Base-by-base conservation (phyloP, 345 rosid species). In the Camelina laxa region DNA sequence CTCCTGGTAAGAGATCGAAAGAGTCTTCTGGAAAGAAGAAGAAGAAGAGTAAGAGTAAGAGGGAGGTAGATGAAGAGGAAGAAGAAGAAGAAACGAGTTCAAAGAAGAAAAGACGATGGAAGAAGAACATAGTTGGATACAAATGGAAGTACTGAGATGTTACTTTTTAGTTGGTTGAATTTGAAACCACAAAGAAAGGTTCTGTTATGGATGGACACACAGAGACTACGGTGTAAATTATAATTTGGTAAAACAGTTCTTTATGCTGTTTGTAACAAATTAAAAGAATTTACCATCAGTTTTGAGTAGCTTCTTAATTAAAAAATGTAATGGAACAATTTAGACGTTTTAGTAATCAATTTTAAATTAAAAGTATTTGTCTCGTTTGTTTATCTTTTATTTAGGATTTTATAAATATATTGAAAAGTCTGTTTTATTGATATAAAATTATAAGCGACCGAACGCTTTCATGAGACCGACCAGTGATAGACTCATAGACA, bases 1-100 rank as follows among this genome's bases (percentile, higher is more conserved):
- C 88, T 31, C 82, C 86, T 61, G 80, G 85, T 42, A 87, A 76
- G 80, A 90, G 81, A 81, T 82, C 85, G 74, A 89, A 82, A 82
- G 64, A 81, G 65, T 71, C 84, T 16, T 70, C 87, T 30, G 74
- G 82, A 47, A 83, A 81, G 71, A 89, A 79, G 53, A 80, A 78
- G 69, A 82, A 76, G 51, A 88, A 72, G 49, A 80, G 81, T 17
- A 38, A 31, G 1, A 90, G 74, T 81, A 87, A 72, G 75, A 63
- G 10, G 19, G n/a, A 45, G 21, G 69, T 70, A 59, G 80, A 74
- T 20, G 60, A 73, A 53, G 21, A 38, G 65, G 49, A 47, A 7
- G 51, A 47, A 16, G 51, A 70, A 71, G 81, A 76, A 44, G 86
- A 67, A 61, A 75, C 53, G n/a, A 38, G 64, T 9, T 87, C 78